Conservation (phyloP, 768 basidiomycete species). For the Fomitopsis pulvina region DNA sequence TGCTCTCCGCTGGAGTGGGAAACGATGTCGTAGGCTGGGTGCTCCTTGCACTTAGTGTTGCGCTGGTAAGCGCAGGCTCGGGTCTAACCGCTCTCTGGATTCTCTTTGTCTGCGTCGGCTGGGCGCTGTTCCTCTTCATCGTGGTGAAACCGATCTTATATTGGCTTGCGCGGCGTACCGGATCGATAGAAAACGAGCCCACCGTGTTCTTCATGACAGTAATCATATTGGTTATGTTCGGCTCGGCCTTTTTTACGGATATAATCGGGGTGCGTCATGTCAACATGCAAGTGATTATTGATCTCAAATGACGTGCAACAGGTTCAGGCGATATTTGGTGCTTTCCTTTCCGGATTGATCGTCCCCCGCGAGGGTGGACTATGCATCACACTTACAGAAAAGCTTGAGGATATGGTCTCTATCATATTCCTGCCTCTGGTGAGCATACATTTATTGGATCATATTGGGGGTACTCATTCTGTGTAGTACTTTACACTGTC, state of each 20-base stretch:
- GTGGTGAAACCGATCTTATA: slow-evolving; percentile 57
- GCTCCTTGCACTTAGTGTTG: slow-evolving; percentile 76
- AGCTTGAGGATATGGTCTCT: slow-evolving; percentile 80
- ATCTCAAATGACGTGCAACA: slow-evolving; percentile 6
- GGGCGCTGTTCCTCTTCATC: slow-evolving; percentile 57
- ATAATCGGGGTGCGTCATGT: slow-evolving; percentile 76
- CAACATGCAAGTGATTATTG: slow-evolving; percentile 33
- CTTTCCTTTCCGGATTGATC: slow-evolving; percentile 73
- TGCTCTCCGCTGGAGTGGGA: slow-evolving; percentile 75
- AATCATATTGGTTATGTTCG: slow-evolving; percentile 66
- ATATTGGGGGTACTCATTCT: slow-evolving; percentile 6
- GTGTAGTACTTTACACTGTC: slow-evolving; percentile 72
- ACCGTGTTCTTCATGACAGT: slow-evolving; percentile 74
- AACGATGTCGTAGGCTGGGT: slow-evolving; percentile 70
- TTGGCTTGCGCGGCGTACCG: slow-evolving; percentile 62
- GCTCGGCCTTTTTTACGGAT: slow-evolving; percentile 79
- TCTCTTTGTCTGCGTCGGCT: slow-evolving; percentile 62
- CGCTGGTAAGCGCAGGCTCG: slow-evolving; percentile 70
- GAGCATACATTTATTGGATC: slow-evolving; percentile 20
- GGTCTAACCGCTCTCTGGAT: slow-evolving; percentile 79
- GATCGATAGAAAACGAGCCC: slow-evolving; percentile 63
- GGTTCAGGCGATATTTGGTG: slow-evolving; percentile 9
- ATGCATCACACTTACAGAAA: slow-evolving; percentile 74
- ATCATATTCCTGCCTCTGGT: slow-evolving; percentile 75
- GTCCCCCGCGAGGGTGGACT: slow-evolving; percentile 81